Evolutionary conservation across 805 yeast genomes (phyloP).

Genomic region (Wickerhamiella kurtzmanii): DNA sequence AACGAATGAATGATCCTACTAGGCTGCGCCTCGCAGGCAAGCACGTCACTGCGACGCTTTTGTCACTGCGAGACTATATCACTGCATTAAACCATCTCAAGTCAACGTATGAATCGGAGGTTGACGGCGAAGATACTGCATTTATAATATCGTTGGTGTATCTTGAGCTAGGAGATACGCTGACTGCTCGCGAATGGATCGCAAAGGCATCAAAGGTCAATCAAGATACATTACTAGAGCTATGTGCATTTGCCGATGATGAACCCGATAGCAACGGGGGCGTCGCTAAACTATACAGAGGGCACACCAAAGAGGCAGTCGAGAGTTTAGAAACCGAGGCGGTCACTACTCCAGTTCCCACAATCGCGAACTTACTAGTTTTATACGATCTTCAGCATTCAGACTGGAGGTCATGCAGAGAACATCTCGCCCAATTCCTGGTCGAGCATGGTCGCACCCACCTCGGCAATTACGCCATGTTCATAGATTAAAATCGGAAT

Average conservation of each 20-base stretch:
- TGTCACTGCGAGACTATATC: conserved; percentile 23
- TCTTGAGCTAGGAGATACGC: conserved; percentile 22
- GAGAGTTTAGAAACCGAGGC: conserved; percentile 14
- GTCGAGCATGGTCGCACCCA: neutral
- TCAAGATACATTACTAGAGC: conserved; percentile 4
- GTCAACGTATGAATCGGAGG: conserved; percentile 11
- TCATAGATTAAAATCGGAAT: conserved; percentile 12
- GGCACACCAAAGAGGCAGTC: conserved; percentile 18
- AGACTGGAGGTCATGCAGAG: neutral
- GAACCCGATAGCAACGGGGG: conserved; percentile 17
- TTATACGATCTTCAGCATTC: conserved; percentile 18
- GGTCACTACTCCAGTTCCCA: conserved; percentile 3
- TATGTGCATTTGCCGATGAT: conserved; percentile 20
- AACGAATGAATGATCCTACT: conserved; percentile 17
- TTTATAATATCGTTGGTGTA: conserved; percentile 17
- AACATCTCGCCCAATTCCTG: neutral
- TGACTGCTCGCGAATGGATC: conserved; percentile 23
- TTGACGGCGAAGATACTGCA: conserved; percentile 8
- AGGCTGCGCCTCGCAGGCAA: conserved; percentile 23
- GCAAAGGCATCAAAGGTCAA: conserved; percentile 1
- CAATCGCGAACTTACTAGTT: conserved; percentile 19
- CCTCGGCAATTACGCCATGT: conserved; percentile 1
- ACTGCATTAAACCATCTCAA: conserved; percentile 24
- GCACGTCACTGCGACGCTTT: conserved; percentile 23
- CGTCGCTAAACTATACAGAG: conserved; percentile 18